A percentile compares a stretch with the other conserved stretches of the same genome.
These are phyloP conservation scores for Saturnispora gosingensis DNA, from an alignment of 805 yeast species.

Conservation along the genomic window DNA sequence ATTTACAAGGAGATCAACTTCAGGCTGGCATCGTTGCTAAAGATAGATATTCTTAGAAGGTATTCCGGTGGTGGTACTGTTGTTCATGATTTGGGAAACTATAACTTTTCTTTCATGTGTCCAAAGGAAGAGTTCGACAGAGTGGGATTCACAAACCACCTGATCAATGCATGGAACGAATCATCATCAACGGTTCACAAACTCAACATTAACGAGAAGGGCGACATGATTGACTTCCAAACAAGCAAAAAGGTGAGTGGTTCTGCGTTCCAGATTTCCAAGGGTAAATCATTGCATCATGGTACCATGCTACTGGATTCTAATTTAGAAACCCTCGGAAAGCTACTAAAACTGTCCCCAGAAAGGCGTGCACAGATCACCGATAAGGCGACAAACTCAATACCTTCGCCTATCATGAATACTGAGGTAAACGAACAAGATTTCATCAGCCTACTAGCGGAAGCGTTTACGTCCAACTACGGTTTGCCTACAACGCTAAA, in stretches of 20 bases:
- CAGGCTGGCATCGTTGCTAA: constrained; percentile 37
- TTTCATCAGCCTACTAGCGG: constrained; percentile 37
- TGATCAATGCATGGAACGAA: constrained; percentile 19
- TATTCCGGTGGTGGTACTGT: constrained; percentile 95
- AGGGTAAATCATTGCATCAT: constrained; percentile 82
- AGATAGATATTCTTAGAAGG: constrained; percentile 66
- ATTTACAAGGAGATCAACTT: constrained; percentile 84
- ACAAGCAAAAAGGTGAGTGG: constrained; percentile 68
- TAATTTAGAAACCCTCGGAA: constrained; percentile 46
- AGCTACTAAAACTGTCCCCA: constrained; percentile 37
- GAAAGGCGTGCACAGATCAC: constrained; percentile 16
- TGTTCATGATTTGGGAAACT: constrained; percentile 85
- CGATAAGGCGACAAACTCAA: constrained; percentile 52
- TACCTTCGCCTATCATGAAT: constrained; percentile 72
- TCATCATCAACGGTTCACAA: constrained; percentile 8
- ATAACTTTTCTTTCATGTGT: constrained; percentile 74
- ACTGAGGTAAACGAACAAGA: constrained; percentile 36
- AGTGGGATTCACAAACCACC: constrained; percentile 34
- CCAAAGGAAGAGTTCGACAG: constrained; percentile 53
- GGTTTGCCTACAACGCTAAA: constrained; percentile 16
- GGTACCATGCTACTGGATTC: constrained; percentile 86
- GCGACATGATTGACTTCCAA: constrained; percentile 56
- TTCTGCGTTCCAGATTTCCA: constrained; percentile 80
- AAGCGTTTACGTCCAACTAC: constrained; percentile 32
- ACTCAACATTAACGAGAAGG: constrained; percentile 57